Evolutionary conservation across 1,284 basidiomycete genomes (phyloP), one percentile per base, ranked within the genome.

Genomic region (Leccinum griseonigrum): DNA sequence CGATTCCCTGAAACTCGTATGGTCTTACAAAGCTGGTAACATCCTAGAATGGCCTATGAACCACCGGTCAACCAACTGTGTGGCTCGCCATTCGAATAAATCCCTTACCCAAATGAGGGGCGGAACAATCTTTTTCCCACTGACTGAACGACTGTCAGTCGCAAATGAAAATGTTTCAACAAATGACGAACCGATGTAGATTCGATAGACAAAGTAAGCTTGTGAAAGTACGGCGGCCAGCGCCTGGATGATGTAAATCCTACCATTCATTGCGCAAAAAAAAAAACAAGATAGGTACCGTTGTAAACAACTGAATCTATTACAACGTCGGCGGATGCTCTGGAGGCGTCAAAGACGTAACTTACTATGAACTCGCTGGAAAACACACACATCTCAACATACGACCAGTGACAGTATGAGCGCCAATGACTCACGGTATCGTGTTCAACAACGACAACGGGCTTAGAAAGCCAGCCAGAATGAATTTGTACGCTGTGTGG

Each of bases 331-430:
- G 54, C 18, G 6, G 2, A 36, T 2, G 1, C 28, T 52, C 4
- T 16, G 18, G 38, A 5, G 7, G 18, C 4, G 9, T 38, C 16
- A 28, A 5, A 3, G 4, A 59, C 1, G 4, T 22, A 3, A 67
- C 68, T 58, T 54, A 69, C 70, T 1, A 59, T 3, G n/a, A 71
- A 18, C 18, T 71, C 68, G 0, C 67, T 71, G 13, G 18, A 6
- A 4, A 40, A 14, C 16, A 29, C 28, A n/a, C 14, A 38, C 48
- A 2, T 26, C 50, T 51, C 50, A 51, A 51, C 26, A 29, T 28
- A 9, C 1, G 22, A 26, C 2, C 6, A 26, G 11, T 13, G 13
- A 5, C 1, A 28, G 1, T 8, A 6, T 11, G 22, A 53, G n/a
- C 16, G 4, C 31, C 34, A n/a, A 40, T 14, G 29, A 56, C 67